Conservation (phyloP, 495 filamentous ascomycete genomes). For the Wilcoxina mikolae region DNA sequence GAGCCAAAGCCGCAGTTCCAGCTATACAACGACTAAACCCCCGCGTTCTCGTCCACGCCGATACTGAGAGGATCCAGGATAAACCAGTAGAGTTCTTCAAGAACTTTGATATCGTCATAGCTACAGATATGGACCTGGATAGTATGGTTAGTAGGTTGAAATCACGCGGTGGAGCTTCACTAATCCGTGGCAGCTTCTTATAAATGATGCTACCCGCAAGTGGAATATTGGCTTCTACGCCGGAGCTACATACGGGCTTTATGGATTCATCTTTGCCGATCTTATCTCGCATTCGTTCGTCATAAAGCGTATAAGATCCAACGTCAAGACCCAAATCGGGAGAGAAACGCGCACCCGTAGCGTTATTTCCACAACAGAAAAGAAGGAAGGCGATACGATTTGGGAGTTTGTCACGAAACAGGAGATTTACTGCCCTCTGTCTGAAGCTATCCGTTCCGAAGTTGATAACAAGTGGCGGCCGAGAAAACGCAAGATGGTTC, state of each 20-base stretch:
- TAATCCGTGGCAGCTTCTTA: slow-evolving; percentile 20
- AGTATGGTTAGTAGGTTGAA: slow-evolving; percentile 40
- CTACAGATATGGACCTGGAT: slow-evolving; percentile 67
- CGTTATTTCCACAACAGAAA: slow-evolving; percentile 53
- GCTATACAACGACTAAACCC: slow-evolving; percentile 78
- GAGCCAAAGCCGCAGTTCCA: slow-evolving; percentile 67
- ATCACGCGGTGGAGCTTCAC: neutral
- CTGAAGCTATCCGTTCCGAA: slow-evolving; percentile 35
- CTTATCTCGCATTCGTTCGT: slow-evolving; percentile 76
- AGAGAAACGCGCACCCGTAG: slow-evolving; percentile 63
- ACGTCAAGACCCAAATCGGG: slow-evolving; percentile 47
- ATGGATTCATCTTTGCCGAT: slow-evolving; percentile 90
- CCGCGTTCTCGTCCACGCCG: slow-evolving; percentile 60
- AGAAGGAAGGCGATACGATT: slow-evolving; percentile 56
- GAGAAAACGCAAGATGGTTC: slow-evolving; percentile 45
- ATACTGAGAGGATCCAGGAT: slow-evolving; percentile 46
- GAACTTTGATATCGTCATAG: slow-evolving; percentile 72
- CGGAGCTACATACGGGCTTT: slow-evolving; percentile 72
- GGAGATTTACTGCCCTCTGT: slow-evolving; percentile 53
- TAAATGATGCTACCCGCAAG: slow-evolving; percentile 71
- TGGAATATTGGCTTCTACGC: slow-evolving; percentile 73
- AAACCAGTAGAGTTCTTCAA: slow-evolving; percentile 59
- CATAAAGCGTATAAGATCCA: slow-evolving; percentile 65
- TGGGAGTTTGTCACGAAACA: slow-evolving; percentile 85
- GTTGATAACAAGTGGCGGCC: slow-evolving; percentile 35